A percentile compares a stretch with the other conserved stretches of the same genome.
Conservation (phyloP, 2,329 filamentous ascomycete genomes). For the Talaromyces marneffei region DNA sequence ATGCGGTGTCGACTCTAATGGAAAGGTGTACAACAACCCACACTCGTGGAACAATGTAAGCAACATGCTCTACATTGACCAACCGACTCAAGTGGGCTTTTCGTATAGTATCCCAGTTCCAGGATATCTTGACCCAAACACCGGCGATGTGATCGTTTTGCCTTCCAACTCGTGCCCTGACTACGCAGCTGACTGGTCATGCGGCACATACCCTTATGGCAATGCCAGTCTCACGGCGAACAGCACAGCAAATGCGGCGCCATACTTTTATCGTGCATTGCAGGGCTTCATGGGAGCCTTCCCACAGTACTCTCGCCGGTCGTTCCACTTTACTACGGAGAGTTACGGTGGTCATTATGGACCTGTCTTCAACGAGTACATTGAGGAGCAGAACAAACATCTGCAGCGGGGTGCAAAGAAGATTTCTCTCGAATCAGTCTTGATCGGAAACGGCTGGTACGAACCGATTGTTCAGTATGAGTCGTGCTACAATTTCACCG, state of each 20-base stretch:
- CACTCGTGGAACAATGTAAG: constrained; percentile 58
- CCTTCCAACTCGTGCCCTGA: constrained; percentile 31
- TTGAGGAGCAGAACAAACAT: constrained; percentile 39
- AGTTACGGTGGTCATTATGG: constrained; percentile 44
- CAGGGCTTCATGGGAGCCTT: constrained; percentile 60
- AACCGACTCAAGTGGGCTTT: constrained; percentile 57
- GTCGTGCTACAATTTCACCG: constrained; percentile 35
- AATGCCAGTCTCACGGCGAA: constrained; percentile 51
- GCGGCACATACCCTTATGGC: constrained; percentile 12
- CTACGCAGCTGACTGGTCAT: constrained; percentile 10
- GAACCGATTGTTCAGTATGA: constrained; percentile 35
- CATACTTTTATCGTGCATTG: constrained; percentile 54
- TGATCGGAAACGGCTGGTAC: constrained; percentile 38
- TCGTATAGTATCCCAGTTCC: constrained; percentile 42
- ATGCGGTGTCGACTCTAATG: constrained; percentile 39
- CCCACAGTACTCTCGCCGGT: constrained; percentile 55
- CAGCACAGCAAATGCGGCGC: constrained; percentile 48
- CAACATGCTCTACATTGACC: constrained; percentile 64
- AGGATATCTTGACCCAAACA: constrained; percentile 33
- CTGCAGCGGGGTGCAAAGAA: constrained; percentile 27
- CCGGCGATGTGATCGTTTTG: constrained; percentile 22
- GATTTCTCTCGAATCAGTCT: constrained; percentile 26
- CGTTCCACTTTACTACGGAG: constrained; percentile 45
- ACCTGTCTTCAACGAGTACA: constrained; percentile 36
- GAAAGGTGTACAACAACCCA: constrained; percentile 41